A percentile compares a stretch with the other conserved stretches of the same genome.
These are phyloP conservation scores for Bipolaris cookei DNA, from an alignment of 2,329 filamentous ascomycete genomes.

Conservation along the genomic window DNA sequence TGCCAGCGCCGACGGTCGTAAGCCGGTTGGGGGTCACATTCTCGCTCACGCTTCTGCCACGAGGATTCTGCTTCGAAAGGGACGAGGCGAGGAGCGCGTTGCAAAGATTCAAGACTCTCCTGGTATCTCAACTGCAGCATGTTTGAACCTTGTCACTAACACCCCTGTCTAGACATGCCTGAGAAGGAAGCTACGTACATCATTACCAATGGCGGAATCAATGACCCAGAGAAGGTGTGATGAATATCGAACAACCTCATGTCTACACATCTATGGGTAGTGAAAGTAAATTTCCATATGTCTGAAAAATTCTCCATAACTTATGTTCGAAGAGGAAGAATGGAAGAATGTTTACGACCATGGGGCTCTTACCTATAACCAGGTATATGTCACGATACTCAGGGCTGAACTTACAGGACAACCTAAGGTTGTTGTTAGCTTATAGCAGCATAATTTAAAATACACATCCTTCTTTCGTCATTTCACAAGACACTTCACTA, in stretches of 20 bases:
- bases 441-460: too few relatives aligned
- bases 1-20: constrained; percentile 70
- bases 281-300: too few relatives aligned
- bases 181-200: constrained; percentile 73
- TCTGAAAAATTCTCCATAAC: too few relatives aligned
- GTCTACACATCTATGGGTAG: not conserved
- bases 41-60: constrained; percentile 73
- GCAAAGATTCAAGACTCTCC: constrained; percentile 73
- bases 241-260: not conserved
- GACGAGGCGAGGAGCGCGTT: constrained; percentile 71
- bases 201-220: constrained; percentile 72
- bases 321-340: not conserved
- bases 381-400: too few relatives aligned
- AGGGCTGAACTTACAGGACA: too few relatives aligned
- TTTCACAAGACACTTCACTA: too few relatives aligned
- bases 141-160: constrained; percentile 30
- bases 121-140: constrained; percentile 52
- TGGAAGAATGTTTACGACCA: not conserved
- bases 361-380: too few relatives aligned
- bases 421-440: too few relatives aligned
- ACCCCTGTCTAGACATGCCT: constrained; percentile 63
- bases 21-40: constrained; percentile 71
- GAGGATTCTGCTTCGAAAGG: constrained; percentile 69
- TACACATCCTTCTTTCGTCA: too few relatives aligned
- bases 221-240: constrained; percentile 68